These are phyloP conservation scores for Ambrosia trifida DNA, from an alignment of 129 eudicot species.

Conservation along the genomic window DNA sequence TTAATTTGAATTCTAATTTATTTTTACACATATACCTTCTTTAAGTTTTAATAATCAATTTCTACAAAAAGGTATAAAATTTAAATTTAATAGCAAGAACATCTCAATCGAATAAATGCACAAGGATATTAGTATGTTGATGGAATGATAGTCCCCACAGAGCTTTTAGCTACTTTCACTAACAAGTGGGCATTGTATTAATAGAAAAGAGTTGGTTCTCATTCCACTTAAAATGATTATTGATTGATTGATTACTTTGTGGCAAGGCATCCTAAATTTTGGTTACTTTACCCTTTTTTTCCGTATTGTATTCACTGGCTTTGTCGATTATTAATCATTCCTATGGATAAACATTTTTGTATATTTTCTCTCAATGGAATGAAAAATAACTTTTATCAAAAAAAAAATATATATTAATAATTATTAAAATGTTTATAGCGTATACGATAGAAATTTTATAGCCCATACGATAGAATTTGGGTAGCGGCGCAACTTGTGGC, in stretches of 20 bases:
- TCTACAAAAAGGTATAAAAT: not conserved
- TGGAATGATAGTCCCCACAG: constrained; percentile 50
- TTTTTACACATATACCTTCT: no score
- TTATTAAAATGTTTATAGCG: no score
- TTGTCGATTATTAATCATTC: constrained; percentile 37
- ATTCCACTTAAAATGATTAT: constrained; percentile 29
- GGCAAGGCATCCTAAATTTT: constrained; percentile 37
- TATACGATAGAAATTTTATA: no score
- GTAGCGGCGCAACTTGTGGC: no score
- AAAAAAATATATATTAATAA: no score
- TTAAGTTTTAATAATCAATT: not conserved
- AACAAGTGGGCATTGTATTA: constrained; percentile 47
- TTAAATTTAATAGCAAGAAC: not conserved
- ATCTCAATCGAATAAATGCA: constrained; percentile 17
- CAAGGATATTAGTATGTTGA: constrained; percentile 24
- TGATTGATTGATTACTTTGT: constrained; percentile 35
- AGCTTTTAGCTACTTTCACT: constrained; percentile 31
- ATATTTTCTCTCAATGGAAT: no score
- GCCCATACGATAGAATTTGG: no score
- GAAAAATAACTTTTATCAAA: no score
- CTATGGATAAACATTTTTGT: not conserved
- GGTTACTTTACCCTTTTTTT: constrained; percentile 28
- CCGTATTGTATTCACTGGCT: constrained; percentile 33
- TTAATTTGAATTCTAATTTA: no score
- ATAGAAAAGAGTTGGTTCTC: constrained; percentile 39